Evolutionary conservation across 2,329 filamentous ascomycete genomes (phyloP), one percentile per base, ranked within the genome.

Genomic region (Apiospora phragmitis): DNA sequence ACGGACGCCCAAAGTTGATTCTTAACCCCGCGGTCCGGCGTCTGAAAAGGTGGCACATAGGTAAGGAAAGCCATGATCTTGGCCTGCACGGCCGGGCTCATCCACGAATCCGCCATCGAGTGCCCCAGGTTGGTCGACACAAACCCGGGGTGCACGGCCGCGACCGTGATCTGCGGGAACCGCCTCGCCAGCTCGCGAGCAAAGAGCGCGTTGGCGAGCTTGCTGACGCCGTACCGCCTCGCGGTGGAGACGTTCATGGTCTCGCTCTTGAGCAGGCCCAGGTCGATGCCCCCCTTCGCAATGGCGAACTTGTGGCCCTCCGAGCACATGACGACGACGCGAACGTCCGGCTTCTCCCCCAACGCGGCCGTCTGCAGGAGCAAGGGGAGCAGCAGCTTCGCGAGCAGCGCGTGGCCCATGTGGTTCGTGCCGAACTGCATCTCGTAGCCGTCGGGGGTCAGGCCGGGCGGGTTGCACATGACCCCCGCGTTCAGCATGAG

Each of bases 401-500:
- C 83, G 38, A 84, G 79, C 2, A 83, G 73, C 67, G 83, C 84
- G 0, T 79, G 78, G 0, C 80, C 82, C 9, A 84, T 71, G 38
- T 80, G 79, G 65, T 84, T 84, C 2, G 79, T 78, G 7, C 82
- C 82, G 7, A 83, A 79, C 71, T 85, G 83, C 21, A 84, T 77
- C 73, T 85, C 83, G 68, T 84, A 80, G 3, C 80, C 79, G 68
- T 84, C 83, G 8, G 77, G 78, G 1, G 83, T 84, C 76, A 80
- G 83, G n/a, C 77, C 74, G 0, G 84, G 82, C 1, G 83, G 78
- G 3, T 75, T 75, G 62, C 73, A 73, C 80, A 78, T 80, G 66
- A 81, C 75, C 8, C 80, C 83, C 7, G 83, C 83, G 71, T 85
- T 85, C 72, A 84, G 84, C 68, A 85, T 77, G 8, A 85, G 76